Evolutionary conservation across 176 grass and related monocot species (phyloP), one percentile per base, ranked within the genome.

Genomic region (Urochloa ruziziensis): DNA sequence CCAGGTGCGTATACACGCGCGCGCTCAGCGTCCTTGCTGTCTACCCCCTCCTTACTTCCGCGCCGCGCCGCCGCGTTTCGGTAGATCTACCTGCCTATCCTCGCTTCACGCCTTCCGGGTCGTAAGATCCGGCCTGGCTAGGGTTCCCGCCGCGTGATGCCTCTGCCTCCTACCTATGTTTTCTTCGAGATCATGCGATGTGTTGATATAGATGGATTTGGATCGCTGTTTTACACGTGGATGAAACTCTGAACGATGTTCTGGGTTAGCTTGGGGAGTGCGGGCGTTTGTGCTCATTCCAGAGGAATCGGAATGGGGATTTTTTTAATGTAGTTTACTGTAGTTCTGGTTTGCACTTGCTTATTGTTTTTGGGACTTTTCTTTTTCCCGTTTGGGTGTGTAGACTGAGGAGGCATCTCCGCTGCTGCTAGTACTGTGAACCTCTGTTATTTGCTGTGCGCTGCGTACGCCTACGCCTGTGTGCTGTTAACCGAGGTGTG

Each of bases 1-100:
- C 95, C 64, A 94, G 88, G 94, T 92, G 81, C 43, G 75, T 37
- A 2, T 3, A 19, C 4, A 51, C 44, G 32, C 25, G 75, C 39
- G 56, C 10, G 14, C 63, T 13, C 60, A 63, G n/a, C 78, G 4
- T 30, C 3, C 70, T 1, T 39, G n/a, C 3, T 40, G 42, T 74
- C 34, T 35, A 73, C 34, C 34, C 21, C 21, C 73, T 52, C 60
- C 4, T 68, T 12, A 54, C 44, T 36, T 36, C n/a, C 23, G 5
- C 29, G 29, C 21, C 33, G 5, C n/a, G 73, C 24, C 23, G 29
- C 56, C 56, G 5, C 43, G 64, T 36, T 44, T 80, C 43, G 19
- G 5, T 57, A 86, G 80, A 89, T 89, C 84, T 89, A 68, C 7
- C 48, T 23, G 63, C n/a, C 11, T 79, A 73, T 54, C n/a, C 10